phyloP scores from a whole-genome alignment of 2,329 filamentous ascomycete genomes.

The Penicillium sp. region DNA sequence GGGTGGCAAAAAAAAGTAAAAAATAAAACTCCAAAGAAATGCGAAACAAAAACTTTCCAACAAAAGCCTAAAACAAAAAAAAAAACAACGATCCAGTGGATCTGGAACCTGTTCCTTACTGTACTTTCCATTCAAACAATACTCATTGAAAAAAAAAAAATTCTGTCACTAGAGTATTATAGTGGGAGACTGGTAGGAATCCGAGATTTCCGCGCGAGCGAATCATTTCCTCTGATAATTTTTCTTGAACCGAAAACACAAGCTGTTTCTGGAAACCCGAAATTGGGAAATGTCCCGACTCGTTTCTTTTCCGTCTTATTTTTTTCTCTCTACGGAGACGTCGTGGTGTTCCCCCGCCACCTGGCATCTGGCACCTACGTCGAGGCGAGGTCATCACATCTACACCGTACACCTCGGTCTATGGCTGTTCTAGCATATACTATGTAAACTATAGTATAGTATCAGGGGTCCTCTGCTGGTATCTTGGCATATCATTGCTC shows the following conservation, averaged over 20 bases:
- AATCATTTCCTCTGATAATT: not conserved
- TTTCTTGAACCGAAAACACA: not conserved
- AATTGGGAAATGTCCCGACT: not conserved
- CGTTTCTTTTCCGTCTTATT: not conserved
- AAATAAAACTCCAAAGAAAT: not conserved
- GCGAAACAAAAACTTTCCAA: not conserved
- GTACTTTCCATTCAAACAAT: not conserved
- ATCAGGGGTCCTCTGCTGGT: not conserved
- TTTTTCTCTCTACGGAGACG: not conserved
- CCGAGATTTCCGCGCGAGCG: not conserved
- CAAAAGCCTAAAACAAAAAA: not conserved
- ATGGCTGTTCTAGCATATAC: not conserved
- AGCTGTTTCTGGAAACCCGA: not conserved
- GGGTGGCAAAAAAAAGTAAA: conserved; percentile 4
- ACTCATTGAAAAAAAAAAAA: not conserved
- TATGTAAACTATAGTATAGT: not conserved
- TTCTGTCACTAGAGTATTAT: not conserved
- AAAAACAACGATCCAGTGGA: not conserved
- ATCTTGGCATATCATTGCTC: not conserved
- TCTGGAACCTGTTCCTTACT: not conserved
- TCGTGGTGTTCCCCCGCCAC: not conserved
- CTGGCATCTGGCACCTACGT: not conserved
- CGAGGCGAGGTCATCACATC: not conserved
- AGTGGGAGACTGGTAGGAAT: not conserved
- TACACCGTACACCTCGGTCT: not conserved